Conservation (phyloP, 2,329 filamentous ascomycete species). For the Xylaria sp. region DNA sequence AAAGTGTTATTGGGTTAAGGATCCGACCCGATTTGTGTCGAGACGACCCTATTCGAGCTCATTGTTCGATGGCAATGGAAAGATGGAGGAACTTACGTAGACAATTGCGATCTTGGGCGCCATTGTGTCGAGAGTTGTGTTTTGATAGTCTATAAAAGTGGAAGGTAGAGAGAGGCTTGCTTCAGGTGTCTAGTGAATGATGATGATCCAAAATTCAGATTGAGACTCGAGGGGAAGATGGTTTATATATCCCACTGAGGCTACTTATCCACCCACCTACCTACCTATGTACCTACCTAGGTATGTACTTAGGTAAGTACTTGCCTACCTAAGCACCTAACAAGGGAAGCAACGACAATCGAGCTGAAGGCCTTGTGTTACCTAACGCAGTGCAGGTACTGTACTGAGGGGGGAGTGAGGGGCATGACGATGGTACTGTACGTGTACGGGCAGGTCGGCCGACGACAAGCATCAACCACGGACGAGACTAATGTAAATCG, state of each 20-base stretch:
- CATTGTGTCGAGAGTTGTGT: conserved; percentile 37
- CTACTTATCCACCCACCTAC: too few species aligned
- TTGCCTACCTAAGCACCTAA: too few species aligned
- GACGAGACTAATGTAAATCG: conserved; percentile 18
- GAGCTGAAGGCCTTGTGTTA: background rate
- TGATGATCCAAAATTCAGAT: background rate
- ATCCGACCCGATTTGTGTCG: background rate
- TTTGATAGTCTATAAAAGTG: background rate
- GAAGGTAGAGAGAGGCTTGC: background rate
- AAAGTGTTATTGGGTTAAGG: background rate
- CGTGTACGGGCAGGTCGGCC: background rate
- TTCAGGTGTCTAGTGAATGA: conserved; percentile 7
- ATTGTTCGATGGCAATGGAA: background rate
- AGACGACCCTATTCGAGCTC: background rate
- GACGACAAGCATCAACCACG: background rate
- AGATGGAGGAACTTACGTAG: conserved; percentile 42
- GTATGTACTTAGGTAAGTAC: too few species aligned
- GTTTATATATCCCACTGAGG: conserved; percentile 25
- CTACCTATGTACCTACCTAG: too few species aligned
- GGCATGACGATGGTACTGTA: background rate
- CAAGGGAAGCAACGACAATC: background rate
- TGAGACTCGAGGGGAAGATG: conserved; percentile 11
- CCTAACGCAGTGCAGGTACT: too few species aligned
- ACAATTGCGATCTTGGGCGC: conserved; percentile 49
- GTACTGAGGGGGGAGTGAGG: background rate